phyloP scores from a whole-genome alignment of 73 alveolate genomes.

The Vitrella brassicaformis region DNA sequence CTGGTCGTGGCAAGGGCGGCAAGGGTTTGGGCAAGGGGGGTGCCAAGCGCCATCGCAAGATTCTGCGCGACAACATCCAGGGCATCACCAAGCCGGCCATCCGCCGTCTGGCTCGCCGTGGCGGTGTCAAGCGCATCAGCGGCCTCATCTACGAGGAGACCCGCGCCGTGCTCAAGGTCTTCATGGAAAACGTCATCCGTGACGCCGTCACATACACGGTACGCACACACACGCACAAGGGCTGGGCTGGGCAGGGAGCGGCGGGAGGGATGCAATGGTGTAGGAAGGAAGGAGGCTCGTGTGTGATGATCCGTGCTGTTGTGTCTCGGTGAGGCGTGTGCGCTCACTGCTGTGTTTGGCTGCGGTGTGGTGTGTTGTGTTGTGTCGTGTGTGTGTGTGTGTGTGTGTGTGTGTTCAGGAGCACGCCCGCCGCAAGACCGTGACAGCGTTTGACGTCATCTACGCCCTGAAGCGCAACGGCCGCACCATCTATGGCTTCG shows the following conservation, averaged over 20 bases:
- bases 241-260: neutral
- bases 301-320: neutral
- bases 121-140: conserved; percentile 74
- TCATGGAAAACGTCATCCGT: conserved; percentile 29
- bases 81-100: conserved; percentile 79
- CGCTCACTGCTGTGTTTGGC: too few species aligned
- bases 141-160: conserved; percentile 60
- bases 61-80: conserved; percentile 6
- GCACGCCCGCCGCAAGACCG: conserved; percentile 60
- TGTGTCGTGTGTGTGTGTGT: too few species aligned
- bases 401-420: conserved; percentile 47
- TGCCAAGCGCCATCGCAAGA: neutral
- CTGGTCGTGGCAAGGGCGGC: conserved; percentile 1
- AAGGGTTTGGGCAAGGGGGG: conserved; percentile 4
- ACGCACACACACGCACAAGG: too few species aligned
- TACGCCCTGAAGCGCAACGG: conserved; percentile 66
- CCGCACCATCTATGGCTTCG: conserved; percentile 58
- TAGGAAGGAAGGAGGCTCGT: neutral
- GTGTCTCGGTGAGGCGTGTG: neutral
- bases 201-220: conserved; percentile 2
- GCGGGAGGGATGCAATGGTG: neutral
- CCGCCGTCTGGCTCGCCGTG: conserved; percentile 80
- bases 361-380: too few species aligned
- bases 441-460: conserved; percentile 47
- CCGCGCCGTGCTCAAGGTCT: conserved; percentile 18